Percentiles rank a stretch among this genome's conserved stretches.
Evolutionary conservation across 2,329 filamentous ascomycete genomes (phyloP).

Genomic region (Trichocomaceae sp.): DNA sequence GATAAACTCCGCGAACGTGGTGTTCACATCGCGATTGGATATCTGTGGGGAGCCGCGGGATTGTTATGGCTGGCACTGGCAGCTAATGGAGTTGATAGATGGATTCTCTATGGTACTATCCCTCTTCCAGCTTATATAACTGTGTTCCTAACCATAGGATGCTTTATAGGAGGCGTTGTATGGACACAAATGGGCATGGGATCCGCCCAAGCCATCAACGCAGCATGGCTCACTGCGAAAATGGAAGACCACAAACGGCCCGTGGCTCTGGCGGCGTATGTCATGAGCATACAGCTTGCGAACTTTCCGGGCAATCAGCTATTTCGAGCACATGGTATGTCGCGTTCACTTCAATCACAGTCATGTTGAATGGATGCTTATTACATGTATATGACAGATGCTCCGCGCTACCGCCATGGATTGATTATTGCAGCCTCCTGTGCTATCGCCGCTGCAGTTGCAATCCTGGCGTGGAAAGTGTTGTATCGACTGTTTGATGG

Average conservation of each 20-base stretch:
- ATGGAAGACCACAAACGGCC: conserved; percentile 22
- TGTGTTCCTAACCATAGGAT: too few relatives aligned
- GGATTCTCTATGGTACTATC: conserved; percentile 15
- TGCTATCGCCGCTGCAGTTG: background rate
- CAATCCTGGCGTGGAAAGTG: conserved; percentile 8
- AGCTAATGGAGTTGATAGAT: conserved; percentile 17
- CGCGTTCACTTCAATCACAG: background rate
- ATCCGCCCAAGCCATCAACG: conserved; percentile 20
- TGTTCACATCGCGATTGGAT: conserved; percentile 19
- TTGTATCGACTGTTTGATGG: conserved; percentile 9
- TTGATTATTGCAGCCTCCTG: conserved; percentile 8
- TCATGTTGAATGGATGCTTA: background rate
- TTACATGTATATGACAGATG: background rate
- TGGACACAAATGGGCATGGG: conserved; percentile 18
- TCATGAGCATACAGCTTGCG: conserved; percentile 22
- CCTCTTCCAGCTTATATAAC: too few relatives aligned
- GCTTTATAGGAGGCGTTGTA: conserved; percentile 17
- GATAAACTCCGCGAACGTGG: conserved; percentile 17
- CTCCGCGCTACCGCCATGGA: conserved; percentile 4
- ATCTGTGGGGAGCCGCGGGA: conserved; percentile 18
- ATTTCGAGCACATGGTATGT: conserved; percentile 17
- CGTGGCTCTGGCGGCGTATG: conserved; percentile 21
- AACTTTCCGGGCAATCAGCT: conserved; percentile 20
- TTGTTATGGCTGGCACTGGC: conserved; percentile 20
- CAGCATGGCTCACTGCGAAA: conserved; percentile 21